Conservation (phyloP, 306 rosid genomes). For the Parietaria judaica region DNA sequence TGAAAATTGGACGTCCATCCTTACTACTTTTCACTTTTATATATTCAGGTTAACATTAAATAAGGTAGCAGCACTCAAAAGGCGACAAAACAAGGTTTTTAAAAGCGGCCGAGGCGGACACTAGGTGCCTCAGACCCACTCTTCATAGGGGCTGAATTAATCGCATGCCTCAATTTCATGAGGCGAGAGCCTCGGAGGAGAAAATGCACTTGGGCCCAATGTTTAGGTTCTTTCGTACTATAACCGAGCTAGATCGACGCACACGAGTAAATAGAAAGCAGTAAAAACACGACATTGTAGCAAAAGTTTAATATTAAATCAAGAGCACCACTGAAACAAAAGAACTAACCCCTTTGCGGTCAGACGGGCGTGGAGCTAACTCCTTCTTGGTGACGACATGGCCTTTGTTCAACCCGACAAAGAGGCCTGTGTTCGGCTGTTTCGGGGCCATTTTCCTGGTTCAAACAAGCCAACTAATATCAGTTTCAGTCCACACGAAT, state of each 20-base stretch:
- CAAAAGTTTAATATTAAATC: not conserved
- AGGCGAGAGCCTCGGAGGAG: not conserved
- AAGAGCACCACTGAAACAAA: not conserved
- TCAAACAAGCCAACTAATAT: not conserved
- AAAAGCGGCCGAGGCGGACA: too few species aligned
- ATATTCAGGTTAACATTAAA: too few species aligned
- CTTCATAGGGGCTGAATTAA: too few species aligned
- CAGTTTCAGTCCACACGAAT: not conserved
- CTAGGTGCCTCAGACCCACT: too few species aligned
- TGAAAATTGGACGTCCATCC: too few species aligned
- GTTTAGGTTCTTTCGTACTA: not conserved
- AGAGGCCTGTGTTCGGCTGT: slow-evolving; percentile 62
- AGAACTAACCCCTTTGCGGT: slow-evolving; percentile 54
- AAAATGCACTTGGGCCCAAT: too few species aligned
- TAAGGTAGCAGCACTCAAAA: too few species aligned
- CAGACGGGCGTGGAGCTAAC: slow-evolving; percentile 67
- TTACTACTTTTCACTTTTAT: too few species aligned
- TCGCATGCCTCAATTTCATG: not conserved
- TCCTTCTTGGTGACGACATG: slow-evolving; percentile 77
- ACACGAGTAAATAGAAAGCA: not conserved
- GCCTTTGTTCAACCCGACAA: slow-evolving; percentile 76
- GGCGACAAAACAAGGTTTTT: too few species aligned
- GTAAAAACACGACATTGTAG: not conserved
- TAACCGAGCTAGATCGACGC: too few species aligned
- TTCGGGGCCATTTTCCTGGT: slow-evolving; percentile 75